These are phyloP conservation scores for Nicotiana benthamiana DNA, from an alignment of 257 asterid genomes.

Conservation along the genomic window DNA sequence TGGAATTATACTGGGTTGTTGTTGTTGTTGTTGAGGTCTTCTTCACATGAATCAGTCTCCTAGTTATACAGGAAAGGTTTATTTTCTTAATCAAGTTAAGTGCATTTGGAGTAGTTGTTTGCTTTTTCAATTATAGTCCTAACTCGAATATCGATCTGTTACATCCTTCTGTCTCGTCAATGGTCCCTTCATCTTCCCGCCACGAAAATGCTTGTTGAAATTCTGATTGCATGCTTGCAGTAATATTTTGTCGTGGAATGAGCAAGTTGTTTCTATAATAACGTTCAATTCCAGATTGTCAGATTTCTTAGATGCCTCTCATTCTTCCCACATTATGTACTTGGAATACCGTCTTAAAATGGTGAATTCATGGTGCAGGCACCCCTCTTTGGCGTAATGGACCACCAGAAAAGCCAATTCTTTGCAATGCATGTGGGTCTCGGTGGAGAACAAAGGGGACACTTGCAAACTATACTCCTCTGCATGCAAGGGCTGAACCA, in stretches of 20 bases:
- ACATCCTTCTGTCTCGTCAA: not conserved
- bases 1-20: too few species aligned
- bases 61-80: not conserved
- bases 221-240: not conserved
- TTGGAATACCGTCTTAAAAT: conserved; percentile 11
- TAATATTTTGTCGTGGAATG: not conserved
- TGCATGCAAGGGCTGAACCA: conserved; percentile 81
- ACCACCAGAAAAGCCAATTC: conserved; percentile 98
- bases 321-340: not conserved
- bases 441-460: conserved; percentile 99
- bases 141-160: not conserved
- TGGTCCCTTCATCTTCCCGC: not conserved
- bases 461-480: conserved; percentile 81
- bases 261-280: not conserved
- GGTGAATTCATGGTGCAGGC: conserved; percentile 37
- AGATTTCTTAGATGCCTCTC: not conserved
- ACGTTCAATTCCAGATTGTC: not conserved
- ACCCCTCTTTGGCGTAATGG: conserved; percentile 99
- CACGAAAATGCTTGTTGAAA: not conserved
- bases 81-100: not conserved
- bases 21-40: too few species aligned
- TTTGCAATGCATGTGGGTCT: conserved; percentile 99
- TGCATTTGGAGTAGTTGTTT: not conserved
- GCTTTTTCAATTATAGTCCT: not conserved
- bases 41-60: not conserved